phyloP scores from a whole-genome alignment of 2,329 filamentous ascomycete genomes.

The Exophiala phaeomuriformis region DNA sequence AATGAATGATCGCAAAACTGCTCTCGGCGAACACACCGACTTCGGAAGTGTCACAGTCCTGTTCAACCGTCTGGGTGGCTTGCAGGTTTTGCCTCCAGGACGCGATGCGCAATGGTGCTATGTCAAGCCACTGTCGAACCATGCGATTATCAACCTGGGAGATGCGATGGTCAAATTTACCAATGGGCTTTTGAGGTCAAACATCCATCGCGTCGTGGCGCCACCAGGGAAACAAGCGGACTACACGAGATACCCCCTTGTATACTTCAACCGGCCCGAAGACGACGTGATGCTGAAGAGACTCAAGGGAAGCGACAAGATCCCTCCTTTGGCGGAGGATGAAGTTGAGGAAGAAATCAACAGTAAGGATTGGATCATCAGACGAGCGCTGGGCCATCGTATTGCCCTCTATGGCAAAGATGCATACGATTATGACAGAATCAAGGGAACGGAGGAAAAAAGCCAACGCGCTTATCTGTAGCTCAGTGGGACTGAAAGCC shows the following conservation, averaged over 20 bases:
- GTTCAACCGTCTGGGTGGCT: slow-evolving; percentile 50
- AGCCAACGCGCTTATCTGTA: slow-evolving; percentile 24
- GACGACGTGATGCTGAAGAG: slow-evolving; percentile 42
- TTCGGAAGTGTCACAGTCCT: slow-evolving; percentile 51
- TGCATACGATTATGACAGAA: slow-evolving; percentile 22
- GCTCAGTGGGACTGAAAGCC: too few relatives aligned
- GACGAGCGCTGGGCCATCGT: slow-evolving; percentile 34
- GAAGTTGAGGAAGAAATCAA: slow-evolving; percentile 34
- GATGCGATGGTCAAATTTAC: slow-evolving; percentile 41
- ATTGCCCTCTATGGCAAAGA: slow-evolving; percentile 21
- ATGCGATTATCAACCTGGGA: slow-evolving; percentile 33
- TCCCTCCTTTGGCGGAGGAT: slow-evolving; percentile 31
- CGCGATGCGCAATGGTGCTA: slow-evolving; percentile 44
- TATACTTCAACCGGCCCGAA: slow-evolving; percentile 49
- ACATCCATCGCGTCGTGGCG: slow-evolving; percentile 45
- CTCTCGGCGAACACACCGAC: slow-evolving; percentile 50
- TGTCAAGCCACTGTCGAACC: slow-evolving; percentile 45
- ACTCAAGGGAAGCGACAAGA: slow-evolving; percentile 32
- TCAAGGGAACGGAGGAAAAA: slow-evolving; percentile 22
- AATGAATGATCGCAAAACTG: slow-evolving; percentile 36
- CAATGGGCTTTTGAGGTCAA: slow-evolving; percentile 36
- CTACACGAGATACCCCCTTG: slow-evolving; percentile 45
- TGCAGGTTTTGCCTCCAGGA: slow-evolving; percentile 46
- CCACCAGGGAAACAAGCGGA: slow-evolving; percentile 45
- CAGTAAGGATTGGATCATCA: slow-evolving; percentile 39